Base-by-base conservation (phyloP, 2,329 filamentous ascomycete genomes). In the Penicillium decumbens region DNA sequence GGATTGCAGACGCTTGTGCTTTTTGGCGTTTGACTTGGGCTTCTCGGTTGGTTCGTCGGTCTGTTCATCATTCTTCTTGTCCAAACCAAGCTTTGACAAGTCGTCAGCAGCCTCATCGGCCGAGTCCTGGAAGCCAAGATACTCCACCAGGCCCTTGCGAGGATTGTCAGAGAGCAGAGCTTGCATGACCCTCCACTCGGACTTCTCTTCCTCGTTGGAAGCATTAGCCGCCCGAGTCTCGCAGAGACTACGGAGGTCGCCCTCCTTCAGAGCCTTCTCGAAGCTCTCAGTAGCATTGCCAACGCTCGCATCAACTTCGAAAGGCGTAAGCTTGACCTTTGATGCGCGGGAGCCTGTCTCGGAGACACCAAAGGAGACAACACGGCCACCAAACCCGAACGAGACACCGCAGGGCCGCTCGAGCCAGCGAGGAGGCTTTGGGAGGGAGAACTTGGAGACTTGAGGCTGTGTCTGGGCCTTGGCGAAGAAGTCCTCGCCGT, bases 401-500 rank as follows among this genome's bases (percentile, higher is more conserved):
- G 90, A 88, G 13, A 86, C 92, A 62, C 89, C 89, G 37, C 85
- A 81, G 1, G 92, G 91, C 47, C 87, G 81, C 71, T 95, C 85
- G 37, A 93, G 79, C 93, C 93, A 98, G 60, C 85, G 91, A 0
- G 93, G 95, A 1, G 93, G 85, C 65, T 89, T 90, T 42, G 79
- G 77, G 39, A 98, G 77, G 2, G 89, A 89, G 76, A 97, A 98
- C 2, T 88, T 90, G 24, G 88, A 88, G 20, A 85, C 88, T 69
- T 96, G 91, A 3, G 92, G 89, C 64, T 96, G 89, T 6, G 85
- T 88, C 68, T 95, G 91, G 9, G 91, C 92, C 68, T 89, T 91
- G 12, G 88, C 87, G 65, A 98, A 98, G 77, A 98, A 98, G 65
- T 97, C 93, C 65, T 95, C 93, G 41, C 88, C 91, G 64, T 96